phyloP scores from a whole-genome alignment of 257 asterid genomes.

The Schizonepeta tenuifolia region DNA sequence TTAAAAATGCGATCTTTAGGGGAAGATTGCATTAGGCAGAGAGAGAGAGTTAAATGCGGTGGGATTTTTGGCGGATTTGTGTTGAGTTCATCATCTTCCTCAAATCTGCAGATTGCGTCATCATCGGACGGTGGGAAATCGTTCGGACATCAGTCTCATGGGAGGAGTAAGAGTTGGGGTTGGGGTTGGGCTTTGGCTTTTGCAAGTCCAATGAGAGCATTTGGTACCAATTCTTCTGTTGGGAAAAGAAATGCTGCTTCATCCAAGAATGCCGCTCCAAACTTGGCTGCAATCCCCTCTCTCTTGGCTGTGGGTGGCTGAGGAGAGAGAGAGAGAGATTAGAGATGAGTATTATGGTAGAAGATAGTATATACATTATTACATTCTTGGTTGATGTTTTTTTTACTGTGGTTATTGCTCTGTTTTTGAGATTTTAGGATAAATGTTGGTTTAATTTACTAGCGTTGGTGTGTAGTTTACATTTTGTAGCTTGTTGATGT shows the following conservation, averaged over 20 bases:
- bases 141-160: conserved; percentile 52
- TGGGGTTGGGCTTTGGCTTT: conserved; percentile 99
- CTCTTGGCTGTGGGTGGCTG: conserved; percentile 67
- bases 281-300: conserved; percentile 80
- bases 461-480: conserved; percentile 28
- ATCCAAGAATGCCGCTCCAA: conserved; percentile 59
- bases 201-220: conserved; percentile 95
- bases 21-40: conserved; percentile 51
- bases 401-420: conserved; percentile 39
- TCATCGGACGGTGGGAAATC: conserved; percentile 49
- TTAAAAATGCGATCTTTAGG: conserved; percentile 37
- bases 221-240: conserved; percentile 52
- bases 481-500: conserved; percentile 20
- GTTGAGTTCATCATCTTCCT: conserved; percentile 67
- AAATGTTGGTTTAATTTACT: conserved; percentile 24
- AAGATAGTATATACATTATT: conserved; percentile 36
- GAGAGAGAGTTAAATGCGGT: conserved; percentile 63
- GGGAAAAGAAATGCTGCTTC: conserved; percentile 53
- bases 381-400: conserved; percentile 34
- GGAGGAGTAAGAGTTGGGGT: conserved; percentile 87
- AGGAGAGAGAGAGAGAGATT: conserved; percentile 12
- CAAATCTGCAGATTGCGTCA: conserved; percentile 39
- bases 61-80: conserved; percentile 65
- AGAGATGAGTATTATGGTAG: conserved; percentile 34
- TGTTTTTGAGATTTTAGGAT: conserved; percentile 38